Conservation (phyloP, 2,329 filamentous ascomycete genomes). For the Claviceps fusiformis region DNA sequence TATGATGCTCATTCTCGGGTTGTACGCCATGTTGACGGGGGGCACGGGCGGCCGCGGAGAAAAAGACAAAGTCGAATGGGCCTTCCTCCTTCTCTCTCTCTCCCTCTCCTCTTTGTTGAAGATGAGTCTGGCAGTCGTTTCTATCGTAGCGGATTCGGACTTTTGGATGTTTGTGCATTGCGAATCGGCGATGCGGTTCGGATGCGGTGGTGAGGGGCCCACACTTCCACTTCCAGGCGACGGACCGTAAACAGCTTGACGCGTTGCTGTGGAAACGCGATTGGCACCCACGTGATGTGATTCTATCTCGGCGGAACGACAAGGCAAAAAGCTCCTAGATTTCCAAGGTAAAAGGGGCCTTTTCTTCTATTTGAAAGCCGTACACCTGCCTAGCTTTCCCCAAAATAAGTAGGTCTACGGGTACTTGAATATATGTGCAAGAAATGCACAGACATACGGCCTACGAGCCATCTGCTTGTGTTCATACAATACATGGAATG, state of each 20-base stretch:
- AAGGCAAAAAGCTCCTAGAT: background rate
- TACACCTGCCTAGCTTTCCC: too few relatives aligned
- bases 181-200: background rate
- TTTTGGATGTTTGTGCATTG: background rate
- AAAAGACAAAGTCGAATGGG: too few relatives aligned
- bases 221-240: background rate
- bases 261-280: slow-evolving; percentile 7
- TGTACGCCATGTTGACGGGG: slow-evolving; percentile 37
- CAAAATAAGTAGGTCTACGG: too few relatives aligned
- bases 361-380: too few relatives aligned
- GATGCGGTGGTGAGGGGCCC: background rate
- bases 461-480: background rate
- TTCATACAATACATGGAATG: background rate
- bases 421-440: background rate
- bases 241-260: background rate
- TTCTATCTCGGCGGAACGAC: background rate
- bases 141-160: too few relatives aligned
- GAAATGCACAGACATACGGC: background rate
- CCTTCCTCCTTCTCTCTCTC: background rate
- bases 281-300: background rate
- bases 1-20: slow-evolving; percentile 47
- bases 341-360: too few relatives aligned
- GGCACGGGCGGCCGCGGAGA: too few relatives aligned
- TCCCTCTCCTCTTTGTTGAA: background rate
- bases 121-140: too few relatives aligned